These are phyloP conservation scores for Lepiota venenata DNA, from an alignment of 768 basidiomycete species.

Conservation along the genomic window DNA sequence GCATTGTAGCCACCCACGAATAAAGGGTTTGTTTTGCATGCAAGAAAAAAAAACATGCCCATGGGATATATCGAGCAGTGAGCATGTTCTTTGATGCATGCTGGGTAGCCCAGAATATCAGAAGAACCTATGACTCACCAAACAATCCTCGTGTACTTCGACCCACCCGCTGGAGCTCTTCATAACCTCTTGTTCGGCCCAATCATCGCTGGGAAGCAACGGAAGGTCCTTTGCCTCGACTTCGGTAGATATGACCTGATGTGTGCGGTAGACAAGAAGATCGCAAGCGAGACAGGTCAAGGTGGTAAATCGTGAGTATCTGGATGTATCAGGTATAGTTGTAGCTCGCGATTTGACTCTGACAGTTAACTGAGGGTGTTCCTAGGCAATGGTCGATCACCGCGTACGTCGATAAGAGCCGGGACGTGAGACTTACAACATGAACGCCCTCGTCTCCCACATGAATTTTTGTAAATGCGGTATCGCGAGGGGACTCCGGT, in stretches of 20 bases:
- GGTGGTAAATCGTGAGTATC: conserved; percentile 56
- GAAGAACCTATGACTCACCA: conserved; percentile 48
- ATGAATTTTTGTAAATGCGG: conserved; percentile 50
- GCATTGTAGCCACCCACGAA: not conserved
- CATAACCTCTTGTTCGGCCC: conserved; percentile 72
- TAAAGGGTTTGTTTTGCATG: conserved; percentile 9
- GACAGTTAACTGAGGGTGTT: conserved; percentile 67
- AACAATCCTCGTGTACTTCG: conserved; percentile 59
- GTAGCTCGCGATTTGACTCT: conserved; percentile 50
- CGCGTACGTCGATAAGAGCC: conserved; percentile 1
- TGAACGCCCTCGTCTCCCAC: conserved; percentile 66
- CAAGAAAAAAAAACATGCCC: conserved; percentile 9
- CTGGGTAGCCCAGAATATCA: conserved; percentile 4
- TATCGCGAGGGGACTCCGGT: conserved; percentile 30
- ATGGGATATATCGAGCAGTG: conserved; percentile 1
- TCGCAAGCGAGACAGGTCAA: conserved; percentile 71
- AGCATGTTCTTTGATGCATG: conserved; percentile 12
- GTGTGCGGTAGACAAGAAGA: conserved; percentile 63
- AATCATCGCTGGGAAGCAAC: conserved; percentile 68
- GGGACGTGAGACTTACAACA: conserved; percentile 44
- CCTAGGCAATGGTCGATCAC: conserved; percentile 32
- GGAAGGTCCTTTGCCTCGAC: conserved; percentile 60
- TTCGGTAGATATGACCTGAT: conserved; percentile 54
- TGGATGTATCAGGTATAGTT: conserved; percentile 39
- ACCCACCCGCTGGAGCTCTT: conserved; percentile 71